Conservation (phyloP, 1,139 yeast species). For the Diutina scorzettiae region DNA sequence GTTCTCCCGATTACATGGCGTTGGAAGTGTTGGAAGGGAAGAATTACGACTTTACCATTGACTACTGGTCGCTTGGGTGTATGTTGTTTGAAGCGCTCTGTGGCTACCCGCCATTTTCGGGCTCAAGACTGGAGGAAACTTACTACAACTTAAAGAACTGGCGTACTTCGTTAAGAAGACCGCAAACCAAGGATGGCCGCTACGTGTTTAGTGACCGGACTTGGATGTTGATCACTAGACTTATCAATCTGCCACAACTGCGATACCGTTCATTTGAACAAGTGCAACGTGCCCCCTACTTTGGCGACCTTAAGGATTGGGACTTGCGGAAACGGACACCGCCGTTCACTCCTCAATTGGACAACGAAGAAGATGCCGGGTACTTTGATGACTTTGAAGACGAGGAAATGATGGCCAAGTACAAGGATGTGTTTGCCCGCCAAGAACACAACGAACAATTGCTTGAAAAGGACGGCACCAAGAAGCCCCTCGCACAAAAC, state of each 20-base stretch:
- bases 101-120: conserved; percentile 96
- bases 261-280: conserved; percentile 73
- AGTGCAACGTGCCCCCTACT: conserved; percentile 69
- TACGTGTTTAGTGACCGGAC: conserved; percentile 93
- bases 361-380: conserved; percentile 96
- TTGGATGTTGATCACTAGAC: conserved; percentile 73
- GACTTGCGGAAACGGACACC: conserved; percentile 62
- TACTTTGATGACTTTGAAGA: conserved; percentile 96
- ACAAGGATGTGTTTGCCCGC: conserved; percentile 90
- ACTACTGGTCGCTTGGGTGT: conserved; percentile 98
- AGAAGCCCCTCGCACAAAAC: conserved; percentile 17
- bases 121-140: conserved; percentile 87
- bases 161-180: conserved; percentile 81
- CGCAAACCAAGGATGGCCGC: conserved; percentile 84
- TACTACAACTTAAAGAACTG: conserved; percentile 89
- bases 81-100: conserved; percentile 85
- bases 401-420: conserved; percentile 94
- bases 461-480: conserved; percentile 45
- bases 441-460: conserved; percentile 74
- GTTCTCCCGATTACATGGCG: conserved; percentile 99
- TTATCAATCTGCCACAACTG: conserved; percentile 69
- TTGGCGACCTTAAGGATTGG: conserved; percentile 69
- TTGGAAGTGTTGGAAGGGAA: conserved; percentile 92
- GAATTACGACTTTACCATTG: conserved; percentile 89
- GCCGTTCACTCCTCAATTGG: conserved; percentile 94